phyloP scores from a whole-genome alignment of 352 stramenopile species.

The Globisporangium lucens region DNA sequence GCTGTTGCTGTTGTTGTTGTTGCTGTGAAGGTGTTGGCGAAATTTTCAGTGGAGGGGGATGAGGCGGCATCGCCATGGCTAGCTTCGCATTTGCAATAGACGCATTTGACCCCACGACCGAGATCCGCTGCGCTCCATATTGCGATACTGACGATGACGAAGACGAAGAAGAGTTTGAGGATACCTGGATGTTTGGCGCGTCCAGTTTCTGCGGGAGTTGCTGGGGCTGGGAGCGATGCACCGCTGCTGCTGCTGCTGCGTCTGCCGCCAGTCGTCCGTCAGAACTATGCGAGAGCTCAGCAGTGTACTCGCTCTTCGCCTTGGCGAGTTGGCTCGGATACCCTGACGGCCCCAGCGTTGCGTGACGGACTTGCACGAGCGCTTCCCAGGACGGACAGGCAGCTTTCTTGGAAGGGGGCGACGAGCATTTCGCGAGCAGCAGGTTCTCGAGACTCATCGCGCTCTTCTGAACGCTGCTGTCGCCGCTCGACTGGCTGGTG shows the following conservation, averaged over 20 bases:
- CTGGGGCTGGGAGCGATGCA: conserved; percentile 12
- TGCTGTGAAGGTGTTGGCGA: background rate
- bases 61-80: background rate
- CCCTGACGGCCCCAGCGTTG: conserved; percentile 26
- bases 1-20: conserved; percentile 10
- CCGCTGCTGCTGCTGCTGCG: too few relatives aligned
- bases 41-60: background rate
- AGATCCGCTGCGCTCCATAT: conserved; percentile 5
- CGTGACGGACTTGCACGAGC: conserved; percentile 71
- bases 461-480: conserved; percentile 47
- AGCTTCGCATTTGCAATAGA: background rate
- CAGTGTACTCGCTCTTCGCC: conserved; percentile 10
- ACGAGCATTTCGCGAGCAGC: conserved; percentile 65
- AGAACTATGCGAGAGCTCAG: background rate
- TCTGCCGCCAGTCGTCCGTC: background rate
- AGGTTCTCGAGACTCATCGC: conserved; percentile 66
- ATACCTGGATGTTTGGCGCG: background rate
- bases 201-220: background rate
- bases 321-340: conserved; percentile 12
- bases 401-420: conserved; percentile 66
- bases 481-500: conserved; percentile 34
- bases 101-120: background rate
- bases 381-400: conserved; percentile 70
- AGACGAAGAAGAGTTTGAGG: background rate
- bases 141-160: background rate